Base-by-base conservation (phyloP, 441 rosid species). In the Erodium texanum region DNA sequence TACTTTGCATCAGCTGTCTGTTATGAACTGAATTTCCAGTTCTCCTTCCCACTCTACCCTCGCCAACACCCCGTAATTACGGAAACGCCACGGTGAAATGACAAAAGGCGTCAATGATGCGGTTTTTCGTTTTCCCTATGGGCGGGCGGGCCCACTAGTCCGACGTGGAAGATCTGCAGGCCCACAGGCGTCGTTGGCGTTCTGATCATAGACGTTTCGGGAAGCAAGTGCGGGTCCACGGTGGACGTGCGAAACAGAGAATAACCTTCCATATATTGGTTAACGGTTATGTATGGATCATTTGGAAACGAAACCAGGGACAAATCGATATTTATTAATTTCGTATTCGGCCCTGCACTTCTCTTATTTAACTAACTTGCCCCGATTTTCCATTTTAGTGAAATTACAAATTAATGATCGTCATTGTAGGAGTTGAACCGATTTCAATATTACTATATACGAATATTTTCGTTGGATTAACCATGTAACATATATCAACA, bases 1-100 rank as follows among this genome's bases (percentile, higher is more conserved):
- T 71, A 64, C 64, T 34, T 76, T 68, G 75, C 75, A 80, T 83
- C 72, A 71, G 82, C 85, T 80, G 96, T 86, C 93, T 82, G 97
- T 89, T 92, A 86, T 73, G 87, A 89, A 87, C 93, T 68, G 89
- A 85, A 83, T 82, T 67, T 70, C 58, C 32, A 50, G 2, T 0
- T 0, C 2, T 9, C 24, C 75, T 78, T 77, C 74, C 87, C 3
- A 3, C 11, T 67, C 2, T 77, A 19, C 79, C 92, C 88, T 65
- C 64, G 0, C 0, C 0, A 7, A 1, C 29, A 72, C 32, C 5
- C 0, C 15, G 18, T 73, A 76, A 81, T 82, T 70, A 77, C 74
- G 43, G 24, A 12, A 52, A 36, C 15, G 66, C 83, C 87, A 72
- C 74, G 1, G 1, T 11, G 63, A 9, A 56, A 27, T 10, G 27